Percentiles rank a stretch among this genome's conserved stretches.
Evolutionary conservation across 495 filamentous ascomycete genomes (phyloP).

Genomic region (Neurospora terricola): DNA sequence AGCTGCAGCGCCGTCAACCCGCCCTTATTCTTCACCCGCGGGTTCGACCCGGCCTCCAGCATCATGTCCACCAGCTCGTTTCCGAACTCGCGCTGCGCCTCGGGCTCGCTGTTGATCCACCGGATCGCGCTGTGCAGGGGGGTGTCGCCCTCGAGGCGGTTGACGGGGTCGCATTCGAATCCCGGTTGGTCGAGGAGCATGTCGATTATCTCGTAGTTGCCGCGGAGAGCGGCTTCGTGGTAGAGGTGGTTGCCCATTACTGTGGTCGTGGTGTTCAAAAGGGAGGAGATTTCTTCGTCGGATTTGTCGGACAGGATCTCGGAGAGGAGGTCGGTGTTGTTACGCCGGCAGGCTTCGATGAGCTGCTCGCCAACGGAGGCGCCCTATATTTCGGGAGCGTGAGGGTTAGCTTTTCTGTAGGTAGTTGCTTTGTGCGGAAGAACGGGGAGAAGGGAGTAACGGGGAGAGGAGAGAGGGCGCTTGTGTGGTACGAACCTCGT

Average conservation of each 20-base stretch:
- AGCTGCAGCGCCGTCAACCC: conserved; percentile 59
- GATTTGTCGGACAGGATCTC: conserved; percentile 36
- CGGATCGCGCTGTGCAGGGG: conserved; percentile 83
- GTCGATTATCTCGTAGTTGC: conserved; percentile 91
- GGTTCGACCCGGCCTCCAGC: conserved; percentile 67
- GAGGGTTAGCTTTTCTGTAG: not conserved
- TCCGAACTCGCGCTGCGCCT: conserved; percentile 52
- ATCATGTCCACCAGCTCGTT: conserved; percentile 73
- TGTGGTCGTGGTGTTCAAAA: conserved; percentile 77
- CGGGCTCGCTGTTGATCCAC: conserved; percentile 59
- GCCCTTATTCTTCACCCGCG: conserved; percentile 52
- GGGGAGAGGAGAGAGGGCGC: not conserved
- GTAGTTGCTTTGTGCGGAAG: not conserved
- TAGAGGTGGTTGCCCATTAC: conserved; percentile 78
- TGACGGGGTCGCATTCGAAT: conserved; percentile 87
- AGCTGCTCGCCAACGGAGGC: conserved; percentile 76
- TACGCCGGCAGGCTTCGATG: conserved; percentile 85
- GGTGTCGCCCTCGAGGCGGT: conserved; percentile 73
- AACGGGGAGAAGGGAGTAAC: not conserved
- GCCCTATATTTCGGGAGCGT: conserved; percentile 44
- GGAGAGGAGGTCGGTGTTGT: conserved; percentile 76
- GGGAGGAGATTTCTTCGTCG: conserved; percentile 46
- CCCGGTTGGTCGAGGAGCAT: conserved; percentile 84
- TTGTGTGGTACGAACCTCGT: conserved; percentile 22
- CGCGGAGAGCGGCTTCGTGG: conserved; percentile 77